Evolutionary conservation across 2,329 filamentous ascomycete genomes (phyloP).

Genomic region (Apiospora arundinis): DNA sequence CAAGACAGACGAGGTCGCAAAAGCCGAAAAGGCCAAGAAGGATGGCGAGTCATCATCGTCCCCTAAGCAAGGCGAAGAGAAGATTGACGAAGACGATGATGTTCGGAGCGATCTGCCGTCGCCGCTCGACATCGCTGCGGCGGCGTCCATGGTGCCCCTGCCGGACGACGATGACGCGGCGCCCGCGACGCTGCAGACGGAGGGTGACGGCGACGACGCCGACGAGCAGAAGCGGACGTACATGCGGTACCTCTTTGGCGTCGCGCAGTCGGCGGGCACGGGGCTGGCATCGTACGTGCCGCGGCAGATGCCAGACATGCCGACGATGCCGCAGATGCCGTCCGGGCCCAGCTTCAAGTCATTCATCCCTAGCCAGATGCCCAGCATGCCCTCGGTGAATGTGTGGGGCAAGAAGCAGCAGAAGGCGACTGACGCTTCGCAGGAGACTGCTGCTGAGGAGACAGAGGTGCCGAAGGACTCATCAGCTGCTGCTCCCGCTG

Average conservation of each 20-base stretch:
- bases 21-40: constrained; percentile 27
- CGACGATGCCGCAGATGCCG: constrained; percentile 35
- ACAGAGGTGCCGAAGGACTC: neutral
- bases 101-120: constrained; percentile 46
- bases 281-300: constrained; percentile 54
- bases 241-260: constrained; percentile 54
- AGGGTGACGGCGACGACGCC: constrained; percentile 36
- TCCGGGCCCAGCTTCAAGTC: constrained; percentile 43
- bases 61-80: constrained; percentile 21
- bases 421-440: constrained; percentile 7
- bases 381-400: constrained; percentile 38
- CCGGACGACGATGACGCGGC: constrained; percentile 48
- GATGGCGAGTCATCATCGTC: neutral
- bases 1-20: constrained; percentile 33
- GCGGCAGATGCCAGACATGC: constrained; percentile 48
- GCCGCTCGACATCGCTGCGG: constrained; percentile 59
- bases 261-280: constrained; percentile 56
- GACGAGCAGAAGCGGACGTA: constrained; percentile 50
- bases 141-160: constrained; percentile 55
- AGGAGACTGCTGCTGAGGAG: constrained; percentile 20
- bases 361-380: constrained; percentile 42
- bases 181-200: constrained; percentile 37
- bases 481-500: neutral
- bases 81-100: constrained; percentile 27
- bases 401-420: constrained; percentile 30